phyloP scores from a whole-genome alignment of 208 protist genomes.

The Leishmania lainsoni region DNA sequence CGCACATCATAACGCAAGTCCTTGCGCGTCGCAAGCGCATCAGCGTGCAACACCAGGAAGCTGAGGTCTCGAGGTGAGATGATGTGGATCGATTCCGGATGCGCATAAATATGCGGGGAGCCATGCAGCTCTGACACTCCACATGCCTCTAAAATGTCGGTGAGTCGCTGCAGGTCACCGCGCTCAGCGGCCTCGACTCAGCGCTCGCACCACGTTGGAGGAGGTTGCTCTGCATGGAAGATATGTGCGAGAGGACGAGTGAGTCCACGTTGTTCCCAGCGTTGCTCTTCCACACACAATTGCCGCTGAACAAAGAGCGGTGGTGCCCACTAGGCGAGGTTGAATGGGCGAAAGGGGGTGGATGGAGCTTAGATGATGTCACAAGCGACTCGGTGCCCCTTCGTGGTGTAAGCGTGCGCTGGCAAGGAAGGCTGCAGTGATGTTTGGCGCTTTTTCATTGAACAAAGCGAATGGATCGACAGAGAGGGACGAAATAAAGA shows the following conservation, averaged over 20 bases:
- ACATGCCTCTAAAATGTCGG: slow-evolving; percentile 41
- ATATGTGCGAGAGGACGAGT: not conserved
- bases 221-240: not conserved
- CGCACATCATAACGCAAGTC: slow-evolving; percentile 62
- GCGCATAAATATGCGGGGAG: slow-evolving; percentile 63
- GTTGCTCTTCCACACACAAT: not conserved
- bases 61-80: slow-evolving; percentile 40
- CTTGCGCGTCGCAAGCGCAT: slow-evolving; percentile 37
- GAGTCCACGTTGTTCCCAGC: not conserved
- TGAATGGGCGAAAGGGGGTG: not conserved
- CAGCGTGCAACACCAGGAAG: slow-evolving; percentile 42
- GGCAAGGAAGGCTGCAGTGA: not conserved
- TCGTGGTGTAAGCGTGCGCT: not conserved
- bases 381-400: not conserved
- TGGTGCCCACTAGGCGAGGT: not conserved
- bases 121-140: slow-evolving; percentile 48
- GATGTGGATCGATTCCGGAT: slow-evolving; percentile 60
- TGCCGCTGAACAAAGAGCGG: not conserved
- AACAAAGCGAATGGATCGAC: not conserved
- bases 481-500: not conserved
- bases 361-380: not conserved
- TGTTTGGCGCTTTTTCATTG: not conserved
- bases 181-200: not conserved
- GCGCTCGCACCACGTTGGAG: not conserved
- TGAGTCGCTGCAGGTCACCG: slow-evolving; percentile 42